Evolutionary conservation across 306 rosid species (phyloP), one percentile per base, ranked within the genome.

Genomic region (Sphenostylis stenocarpa): DNA sequence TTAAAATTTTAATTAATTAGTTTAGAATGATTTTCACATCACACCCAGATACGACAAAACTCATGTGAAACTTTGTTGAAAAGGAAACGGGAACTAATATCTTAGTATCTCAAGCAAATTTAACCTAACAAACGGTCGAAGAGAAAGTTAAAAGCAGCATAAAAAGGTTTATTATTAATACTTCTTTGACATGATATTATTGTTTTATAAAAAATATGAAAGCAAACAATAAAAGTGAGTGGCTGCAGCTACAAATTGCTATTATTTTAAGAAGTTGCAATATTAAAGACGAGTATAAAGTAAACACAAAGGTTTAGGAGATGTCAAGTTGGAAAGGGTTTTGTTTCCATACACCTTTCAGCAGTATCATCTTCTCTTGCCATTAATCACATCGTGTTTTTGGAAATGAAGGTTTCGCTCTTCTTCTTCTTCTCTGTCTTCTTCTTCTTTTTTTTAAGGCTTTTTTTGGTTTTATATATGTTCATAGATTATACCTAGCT

Each of bases 401-500:
- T 12, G 55, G 60, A 60, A 17, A 43, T 53, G 72, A 52, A 82
- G 70, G 82, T 77, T 55, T 44, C 62, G 20, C 76, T n/a, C n/a
- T n/a, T 24, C 12, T 31, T 61, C 38, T 58, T 28, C 14, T 67
- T 11, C 39, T 58, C 48, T 7, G 8, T 56, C 34, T 24, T 24
- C 24, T 53, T 10, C 0, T 55, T 56, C 3, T 24, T 19, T 3
- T 13, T 66, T 66, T 36, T 12, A 3, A 26, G 3, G 29, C 2
- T 34, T 36, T 39, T 11, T 43, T 26, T 67, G 4, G 4, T 6
- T 16, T 51, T 31, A 51, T 17, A 0, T 26, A 41, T 41, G 16
- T 56, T 72, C 15, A 11, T 55, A 53, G 24, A 66, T 65, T 19
- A 63, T 62, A 75, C 44, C 36, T 24, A 24, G n/a, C 33, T 61